Percentiles rank a stretch among this genome's conserved stretches.
These are phyloP conservation scores for Geoglossum glabrum DNA, from an alignment of 495 filamentous ascomycete species.

Conservation along the genomic window DNA sequence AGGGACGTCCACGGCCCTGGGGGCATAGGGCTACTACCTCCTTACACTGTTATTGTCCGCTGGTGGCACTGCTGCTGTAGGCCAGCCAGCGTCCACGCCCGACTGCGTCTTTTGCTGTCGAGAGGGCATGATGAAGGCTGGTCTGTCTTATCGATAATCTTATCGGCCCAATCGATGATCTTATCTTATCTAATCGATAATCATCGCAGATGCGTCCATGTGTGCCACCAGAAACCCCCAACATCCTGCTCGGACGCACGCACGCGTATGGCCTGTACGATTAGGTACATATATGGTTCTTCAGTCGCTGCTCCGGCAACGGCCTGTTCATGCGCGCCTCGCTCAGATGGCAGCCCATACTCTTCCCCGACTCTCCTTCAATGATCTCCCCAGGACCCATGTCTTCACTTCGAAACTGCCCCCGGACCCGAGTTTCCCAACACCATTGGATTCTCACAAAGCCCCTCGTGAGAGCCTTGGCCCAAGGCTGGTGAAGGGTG, in stretches of 20 bases:
- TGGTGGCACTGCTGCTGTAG: too few relatives aligned
- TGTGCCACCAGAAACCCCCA: neutral
- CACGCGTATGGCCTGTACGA: neutral
- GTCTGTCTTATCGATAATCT: too few relatives aligned
- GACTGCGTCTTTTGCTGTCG: too few relatives aligned
- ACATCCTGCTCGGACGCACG: too few relatives aligned
- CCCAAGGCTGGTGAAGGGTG: constrained; percentile 67
- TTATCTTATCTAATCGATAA: neutral
- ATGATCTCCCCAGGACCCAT: constrained; percentile 68
- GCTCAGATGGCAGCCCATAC: constrained; percentile 32
- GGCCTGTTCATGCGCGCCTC: constrained; percentile 13
- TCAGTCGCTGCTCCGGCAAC: neutral
- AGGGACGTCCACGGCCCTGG: too few relatives aligned
- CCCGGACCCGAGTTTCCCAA: constrained; percentile 59
- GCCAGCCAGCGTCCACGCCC: too few relatives aligned
- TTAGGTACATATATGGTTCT: neutral
- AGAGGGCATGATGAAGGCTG: too few relatives aligned
- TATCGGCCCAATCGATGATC: neutral
- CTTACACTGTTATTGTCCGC: too few relatives aligned
- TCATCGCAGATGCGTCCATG: neutral
- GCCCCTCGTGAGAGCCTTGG: constrained; percentile 56
- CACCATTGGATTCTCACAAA: constrained; percentile 56
- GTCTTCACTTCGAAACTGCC: constrained; percentile 63
- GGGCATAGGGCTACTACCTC: too few relatives aligned
- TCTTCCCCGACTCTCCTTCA: constrained; percentile 30